Base-by-base conservation (phyloP, 257 asterid species). In the Solanum sejunctum region DNA sequence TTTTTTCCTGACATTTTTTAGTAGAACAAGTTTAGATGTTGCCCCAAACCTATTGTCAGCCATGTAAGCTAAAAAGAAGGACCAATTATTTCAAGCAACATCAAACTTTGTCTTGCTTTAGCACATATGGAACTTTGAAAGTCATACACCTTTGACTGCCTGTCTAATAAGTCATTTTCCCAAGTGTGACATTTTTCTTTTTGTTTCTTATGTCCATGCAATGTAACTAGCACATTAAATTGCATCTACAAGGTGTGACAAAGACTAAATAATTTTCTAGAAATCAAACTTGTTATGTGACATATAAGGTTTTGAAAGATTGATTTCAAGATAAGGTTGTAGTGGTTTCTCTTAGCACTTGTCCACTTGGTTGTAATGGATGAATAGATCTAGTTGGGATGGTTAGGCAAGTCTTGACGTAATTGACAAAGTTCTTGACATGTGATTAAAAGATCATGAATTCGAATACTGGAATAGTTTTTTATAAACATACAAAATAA, bases 131-230 rank as follows among this genome's bases (percentile, higher is more conserved):
- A 26, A 26, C 82, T 51, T 28, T 47, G 17, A 82, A 60, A 51
- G 58, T 71, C 23, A 39, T 63, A 55, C 78, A 13, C 60, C 85
- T 82, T 63, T 82, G 85, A 82, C 85, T 82, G 20, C 6, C 55
- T 51, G 61, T 75, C 84, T 36, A 36, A 61, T 36, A 11, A 36
- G 73, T 81, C 73, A 81, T 41, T 57, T 56, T 56, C 77, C 51
- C 23, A 36, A 36, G n/a, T 36, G 18, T 23, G 1, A 61, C 32
- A 61, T 13, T 12, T 13, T 61, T 3, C 20, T 57, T 18, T 3
- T 57, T 57, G 64, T 57, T 57, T 57, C 12, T 57, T 57, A 20
- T 57, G 64, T 23, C 13, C 67, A 52, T 52, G 56, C 17, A 10
- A 60, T 60, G 67, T 60, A 60, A 60, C 36, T 10, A 60, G 13